Conservation (phyloP, 441 rosid genomes). For the Dalechampia spathulata region DNA sequence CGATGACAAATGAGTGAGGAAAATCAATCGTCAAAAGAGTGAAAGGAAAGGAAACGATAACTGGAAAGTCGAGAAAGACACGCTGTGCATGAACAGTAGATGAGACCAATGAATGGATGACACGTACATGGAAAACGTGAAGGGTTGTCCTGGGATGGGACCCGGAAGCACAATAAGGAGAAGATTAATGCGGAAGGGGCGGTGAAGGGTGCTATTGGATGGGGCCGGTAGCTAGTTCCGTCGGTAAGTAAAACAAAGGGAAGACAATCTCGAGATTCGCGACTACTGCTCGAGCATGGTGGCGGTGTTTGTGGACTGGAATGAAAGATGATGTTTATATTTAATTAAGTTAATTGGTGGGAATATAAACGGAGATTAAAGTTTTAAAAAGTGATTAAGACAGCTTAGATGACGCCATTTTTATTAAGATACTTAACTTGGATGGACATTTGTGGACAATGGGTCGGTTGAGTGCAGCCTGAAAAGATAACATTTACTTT, state of each 20-base stretch:
- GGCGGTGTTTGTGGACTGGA: background rate
- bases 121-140: constrained; percentile 28
- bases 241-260: background rate
- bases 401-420: background rate
- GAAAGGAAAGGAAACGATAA: constrained; percentile 6
- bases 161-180: constrained; percentile 22
- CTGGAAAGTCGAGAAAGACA: constrained; percentile 12
- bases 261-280: constrained; percentile 12
- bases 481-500: background rate
- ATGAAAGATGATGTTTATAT: background rate
- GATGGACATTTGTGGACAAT: constrained; percentile 18
- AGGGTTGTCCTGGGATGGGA: constrained; percentile 21
- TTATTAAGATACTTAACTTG: constrained; percentile 9
- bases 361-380: background rate
- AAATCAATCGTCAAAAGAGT: constrained; percentile 10
- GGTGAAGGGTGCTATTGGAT: constrained; percentile 17
- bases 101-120: constrained; percentile 1
- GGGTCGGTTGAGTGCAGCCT: constrained; percentile 27
- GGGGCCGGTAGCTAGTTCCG: constrained; percentile 16
- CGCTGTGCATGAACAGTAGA: background rate
- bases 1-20: background rate
- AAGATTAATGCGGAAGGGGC: constrained; percentile 18
- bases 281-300: background rate
- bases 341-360: background rate
- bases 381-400: background rate